Evolutionary conservation across 2,329 filamentous ascomycete species (phyloP).

Genomic region (Aspergillus sp.): DNA sequence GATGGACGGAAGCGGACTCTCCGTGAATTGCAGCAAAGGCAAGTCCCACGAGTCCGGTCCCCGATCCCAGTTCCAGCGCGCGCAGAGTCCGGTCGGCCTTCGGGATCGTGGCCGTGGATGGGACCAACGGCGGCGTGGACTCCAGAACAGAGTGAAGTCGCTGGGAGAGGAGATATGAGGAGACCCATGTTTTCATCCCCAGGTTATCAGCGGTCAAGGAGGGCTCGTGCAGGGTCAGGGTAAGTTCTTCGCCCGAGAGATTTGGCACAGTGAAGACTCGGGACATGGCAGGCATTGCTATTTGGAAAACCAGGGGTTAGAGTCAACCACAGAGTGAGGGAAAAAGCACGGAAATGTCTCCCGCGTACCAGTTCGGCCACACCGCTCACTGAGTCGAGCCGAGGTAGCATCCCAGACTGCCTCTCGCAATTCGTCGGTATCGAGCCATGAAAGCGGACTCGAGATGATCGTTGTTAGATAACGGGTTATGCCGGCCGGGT

Average conservation of each 20-base stretch:
- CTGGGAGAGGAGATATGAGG: conserved; percentile 79
- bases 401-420: conserved; percentile 73
- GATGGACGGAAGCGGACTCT: conserved; percentile 57
- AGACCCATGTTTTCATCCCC: conserved; percentile 94
- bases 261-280: conserved; percentile 60
- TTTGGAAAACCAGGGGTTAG: conserved; percentile 1
- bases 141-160: conserved; percentile 56
- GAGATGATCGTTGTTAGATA: conserved; percentile 51
- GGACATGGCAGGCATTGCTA: conserved; percentile 63
- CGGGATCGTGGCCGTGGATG: conserved; percentile 20
- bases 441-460: conserved; percentile 46
- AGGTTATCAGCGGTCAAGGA: conserved; percentile 83
- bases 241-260: conserved; percentile 49
- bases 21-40: conserved; percentile 73
- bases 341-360: neutral
- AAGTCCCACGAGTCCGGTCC: conserved; percentile 87
- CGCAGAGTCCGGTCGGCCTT: conserved; percentile 28
- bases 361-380: conserved; percentile 67
- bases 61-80: conserved; percentile 79
- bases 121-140: conserved; percentile 32
- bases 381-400: conserved; percentile 77
- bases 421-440: conserved; percentile 44
- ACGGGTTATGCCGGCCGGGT: conserved; percentile 41
- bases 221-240: conserved; percentile 78
- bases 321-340: neutral